These are phyloP conservation scores for Fusarium zealandicum DNA, from an alignment of 2,329 filamentous ascomycete species.

Conservation along the genomic window DNA sequence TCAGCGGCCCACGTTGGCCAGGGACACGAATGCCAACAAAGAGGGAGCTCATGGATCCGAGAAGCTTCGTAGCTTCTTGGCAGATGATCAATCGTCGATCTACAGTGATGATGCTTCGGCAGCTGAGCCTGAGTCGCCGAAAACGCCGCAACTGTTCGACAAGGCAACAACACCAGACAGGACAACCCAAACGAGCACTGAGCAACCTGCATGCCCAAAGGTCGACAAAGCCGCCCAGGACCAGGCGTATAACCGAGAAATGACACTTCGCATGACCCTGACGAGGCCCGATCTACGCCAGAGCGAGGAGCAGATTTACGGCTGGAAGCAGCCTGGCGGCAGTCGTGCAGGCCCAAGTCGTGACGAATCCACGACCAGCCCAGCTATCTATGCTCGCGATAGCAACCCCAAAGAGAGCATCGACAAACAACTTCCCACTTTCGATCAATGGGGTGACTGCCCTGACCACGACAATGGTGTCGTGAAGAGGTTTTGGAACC, in stretches of 20 bases:
- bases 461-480: conserved; percentile 55
- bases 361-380: conserved; percentile 43
- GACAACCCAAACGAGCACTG: conserved; percentile 40
- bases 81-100: conserved; percentile 64
- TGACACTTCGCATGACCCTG: conserved; percentile 96
- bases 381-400: conserved; percentile 41
- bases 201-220: conserved; percentile 41
- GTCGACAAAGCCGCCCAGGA: conserved; percentile 57
- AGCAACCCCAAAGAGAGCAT: conserved; percentile 59
- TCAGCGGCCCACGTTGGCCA: conserved; percentile 40
- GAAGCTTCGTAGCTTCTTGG: conserved; percentile 63
- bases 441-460: conserved; percentile 56
- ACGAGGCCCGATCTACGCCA: conserved; percentile 87
- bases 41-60: conserved; percentile 51
- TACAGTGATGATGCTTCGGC: conserved; percentile 64
- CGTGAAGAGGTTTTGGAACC: conserved; percentile 71
- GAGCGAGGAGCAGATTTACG: conserved; percentile 74
- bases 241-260: conserved; percentile 73
- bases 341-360: conserved; percentile 54
- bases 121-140: conserved; percentile 66
- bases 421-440: conserved; percentile 60
- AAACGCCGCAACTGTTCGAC: conserved; percentile 60
- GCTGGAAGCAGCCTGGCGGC: conserved; percentile 61
- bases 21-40: conserved; percentile 37
- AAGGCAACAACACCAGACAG: conserved; percentile 45